Evolutionary conservation across 768 basidiomycete species (phyloP).

Genomic region (Leucocoprinus leucothites): DNA sequence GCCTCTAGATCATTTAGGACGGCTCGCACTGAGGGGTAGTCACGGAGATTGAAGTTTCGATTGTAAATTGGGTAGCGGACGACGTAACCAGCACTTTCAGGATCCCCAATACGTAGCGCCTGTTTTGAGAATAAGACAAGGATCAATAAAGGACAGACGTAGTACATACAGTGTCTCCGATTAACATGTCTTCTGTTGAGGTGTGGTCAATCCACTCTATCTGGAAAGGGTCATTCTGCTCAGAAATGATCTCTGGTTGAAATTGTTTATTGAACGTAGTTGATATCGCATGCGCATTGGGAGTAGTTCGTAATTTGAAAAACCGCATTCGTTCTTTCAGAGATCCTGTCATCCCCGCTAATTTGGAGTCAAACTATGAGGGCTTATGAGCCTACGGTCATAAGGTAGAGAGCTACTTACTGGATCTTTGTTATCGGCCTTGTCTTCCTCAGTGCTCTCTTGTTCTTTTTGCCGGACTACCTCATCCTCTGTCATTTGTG

Average conservation of each 20-base stretch:
- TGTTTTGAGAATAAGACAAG: conserved; percentile 23
- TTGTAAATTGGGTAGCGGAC: conserved; percentile 81
- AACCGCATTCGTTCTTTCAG: conserved; percentile 83
- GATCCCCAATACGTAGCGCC: conserved; percentile 72
- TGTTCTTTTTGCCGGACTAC: background rate
- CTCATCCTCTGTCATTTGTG: conserved; percentile 7
- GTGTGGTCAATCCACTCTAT: conserved; percentile 77
- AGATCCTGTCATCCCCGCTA: conserved; percentile 67
- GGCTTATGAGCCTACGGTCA: background rate
- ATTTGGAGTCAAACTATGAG: conserved; percentile 69
- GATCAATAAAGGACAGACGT: background rate
- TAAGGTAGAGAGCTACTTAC: conserved; percentile 34
- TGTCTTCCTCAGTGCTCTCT: background rate
- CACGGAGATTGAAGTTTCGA: conserved; percentile 77
- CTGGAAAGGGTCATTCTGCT: conserved; percentile 77
- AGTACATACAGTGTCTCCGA: conserved; percentile 65
- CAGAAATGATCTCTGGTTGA: conserved; percentile 81
- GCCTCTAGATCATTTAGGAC: conserved; percentile 76
- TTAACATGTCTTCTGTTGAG: conserved; percentile 47
- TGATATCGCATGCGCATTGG: conserved; percentile 65
- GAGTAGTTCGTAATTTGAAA: conserved; percentile 77
- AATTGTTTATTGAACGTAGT: conserved; percentile 81
- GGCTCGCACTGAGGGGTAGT: conserved; percentile 69
- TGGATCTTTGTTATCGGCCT: conserved; percentile 51
- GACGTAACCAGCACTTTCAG: conserved; percentile 62